Conservation (phyloP, 176 grass and related monocot genomes). For the Pontederia paniculata region DNA sequence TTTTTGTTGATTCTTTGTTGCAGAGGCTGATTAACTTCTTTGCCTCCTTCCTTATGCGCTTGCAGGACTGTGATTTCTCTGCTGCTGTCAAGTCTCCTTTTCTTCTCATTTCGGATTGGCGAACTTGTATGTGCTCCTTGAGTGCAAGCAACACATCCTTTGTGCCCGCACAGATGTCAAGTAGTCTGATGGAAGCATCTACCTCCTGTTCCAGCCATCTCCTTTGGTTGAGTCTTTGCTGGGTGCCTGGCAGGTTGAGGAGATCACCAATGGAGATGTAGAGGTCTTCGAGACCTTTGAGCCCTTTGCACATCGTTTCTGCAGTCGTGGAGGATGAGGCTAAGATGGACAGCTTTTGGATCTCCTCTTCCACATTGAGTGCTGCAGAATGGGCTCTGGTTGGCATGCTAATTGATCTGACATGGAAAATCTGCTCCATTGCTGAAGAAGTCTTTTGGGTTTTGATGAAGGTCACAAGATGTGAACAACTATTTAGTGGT, state of each 20-base stretch:
- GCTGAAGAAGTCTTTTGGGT: too few species aligned
- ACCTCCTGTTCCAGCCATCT: slow-evolving; percentile 14
- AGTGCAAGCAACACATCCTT: neutral
- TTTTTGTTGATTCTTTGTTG: neutral
- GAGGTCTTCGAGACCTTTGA: neutral
- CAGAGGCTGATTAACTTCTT: neutral
- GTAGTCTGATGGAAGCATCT: slow-evolving; percentile 1
- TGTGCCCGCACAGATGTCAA: slow-evolving; percentile 7
- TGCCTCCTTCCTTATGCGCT: neutral
- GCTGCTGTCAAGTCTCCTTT: neutral
- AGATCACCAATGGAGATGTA: slow-evolving; percentile 10
- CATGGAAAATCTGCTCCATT: neutral
- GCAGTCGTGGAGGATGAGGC: neutral
- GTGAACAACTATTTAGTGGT: too few species aligned
- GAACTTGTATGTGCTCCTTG: slow-evolving; percentile 1
- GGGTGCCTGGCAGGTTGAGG: slow-evolving; percentile 8
- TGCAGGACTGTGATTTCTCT: neutral
- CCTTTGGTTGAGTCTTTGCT: neutral
- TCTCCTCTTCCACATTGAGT: slow-evolving; percentile 2
- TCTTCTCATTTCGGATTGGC: slow-evolving; percentile 3
- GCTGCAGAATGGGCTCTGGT: slow-evolving; percentile 7
- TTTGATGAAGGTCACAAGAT: too few species aligned
- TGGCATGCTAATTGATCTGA: slow-evolving; percentile 14
- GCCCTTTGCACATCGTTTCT: neutral
- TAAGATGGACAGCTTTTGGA: neutral